A percentile compares a stretch with the other conserved stretches of the same genome.
phyloP scores from a whole-genome alignment of 345 rosid species.

The Heritiera fomes region DNA sequence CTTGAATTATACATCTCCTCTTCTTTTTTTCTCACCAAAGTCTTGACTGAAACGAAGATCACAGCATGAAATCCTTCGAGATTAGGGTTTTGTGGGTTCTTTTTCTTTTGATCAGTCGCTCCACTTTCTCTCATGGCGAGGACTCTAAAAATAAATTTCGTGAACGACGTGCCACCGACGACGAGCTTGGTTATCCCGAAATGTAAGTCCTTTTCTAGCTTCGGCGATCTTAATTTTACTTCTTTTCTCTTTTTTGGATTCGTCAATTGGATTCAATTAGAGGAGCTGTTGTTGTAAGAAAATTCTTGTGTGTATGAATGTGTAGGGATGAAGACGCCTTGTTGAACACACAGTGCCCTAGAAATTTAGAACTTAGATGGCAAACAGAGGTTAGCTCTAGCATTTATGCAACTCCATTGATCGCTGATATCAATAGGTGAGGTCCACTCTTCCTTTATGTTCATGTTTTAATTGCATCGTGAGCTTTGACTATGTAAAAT shows the following conservation, averaged over 20 bases:
- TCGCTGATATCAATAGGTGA: constrained; percentile 95
- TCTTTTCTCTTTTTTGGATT: not conserved
- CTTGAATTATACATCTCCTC: not conserved
- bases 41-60: constrained; percentile 26
- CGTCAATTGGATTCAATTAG: constrained; percentile 14
- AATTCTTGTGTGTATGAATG: constrained; percentile 19
- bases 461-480: not conserved
- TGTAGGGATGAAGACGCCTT: constrained; percentile 84
- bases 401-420: constrained; percentile 86
- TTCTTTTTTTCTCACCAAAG: not conserved
- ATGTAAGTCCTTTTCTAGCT: constrained; percentile 44
- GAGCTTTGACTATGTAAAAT: not conserved
- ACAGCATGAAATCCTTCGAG: constrained; percentile 54
- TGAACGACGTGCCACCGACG: constrained; percentile 78
- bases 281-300: constrained; percentile 5
- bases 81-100: constrained; percentile 39
- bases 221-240: not conserved
- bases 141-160: constrained; percentile 70
- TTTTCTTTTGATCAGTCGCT: constrained; percentile 34
- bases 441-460: not conserved
- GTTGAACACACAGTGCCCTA: constrained; percentile 92
- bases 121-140: constrained; percentile 39
- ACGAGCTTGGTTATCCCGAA: constrained; percentile 69
- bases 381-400: constrained; percentile 99
- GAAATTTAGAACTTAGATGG: constrained; percentile 93